A percentile compares a stretch with the other conserved stretches of the same genome.
phyloP scores from a whole-genome alignment of 345 rosid species.

The Brassica carinata region DNA sequence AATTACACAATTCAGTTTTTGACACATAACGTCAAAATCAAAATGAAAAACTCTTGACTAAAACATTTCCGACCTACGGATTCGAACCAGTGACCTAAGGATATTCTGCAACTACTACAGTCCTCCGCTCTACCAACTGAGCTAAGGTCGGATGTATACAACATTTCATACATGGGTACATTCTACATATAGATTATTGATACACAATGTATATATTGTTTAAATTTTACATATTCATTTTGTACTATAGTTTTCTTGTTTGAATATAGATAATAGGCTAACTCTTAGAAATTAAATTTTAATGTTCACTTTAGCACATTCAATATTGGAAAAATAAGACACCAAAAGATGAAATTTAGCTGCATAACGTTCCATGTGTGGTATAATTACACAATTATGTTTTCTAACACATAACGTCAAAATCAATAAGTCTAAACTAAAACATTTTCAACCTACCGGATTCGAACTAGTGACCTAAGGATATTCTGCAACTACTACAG shows the following conservation, averaged over 20 bases:
- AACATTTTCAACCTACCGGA: too few species aligned
- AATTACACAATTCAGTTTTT: not conserved
- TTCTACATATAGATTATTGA: not conserved
- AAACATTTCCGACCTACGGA: conserved; percentile 55
- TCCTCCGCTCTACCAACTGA: conserved; percentile 99
- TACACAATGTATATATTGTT: not conserved
- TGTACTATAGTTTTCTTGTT: not conserved
- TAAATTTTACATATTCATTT: not conserved
- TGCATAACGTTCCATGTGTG: not conserved
- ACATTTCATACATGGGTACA: not conserved
- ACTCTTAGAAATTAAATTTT: not conserved
- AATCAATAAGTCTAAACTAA: too few species aligned
- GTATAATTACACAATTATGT: too few species aligned
- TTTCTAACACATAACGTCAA: too few species aligned
- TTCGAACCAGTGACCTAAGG: conserved; percentile 71
- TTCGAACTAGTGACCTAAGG: too few species aligned
- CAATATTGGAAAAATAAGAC: not conserved
- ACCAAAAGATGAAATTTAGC: not conserved
- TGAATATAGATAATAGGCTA: not conserved
- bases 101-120: conserved; percentile 56
- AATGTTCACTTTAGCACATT: not conserved
- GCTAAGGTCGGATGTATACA: conserved; percentile 59
- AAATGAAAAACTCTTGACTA: too few species aligned
- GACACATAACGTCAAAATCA: not conserved
- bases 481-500: too few species aligned